phyloP scores from a whole-genome alignment of 768 basidiomycete species.

The Mycena vitilis region DNA sequence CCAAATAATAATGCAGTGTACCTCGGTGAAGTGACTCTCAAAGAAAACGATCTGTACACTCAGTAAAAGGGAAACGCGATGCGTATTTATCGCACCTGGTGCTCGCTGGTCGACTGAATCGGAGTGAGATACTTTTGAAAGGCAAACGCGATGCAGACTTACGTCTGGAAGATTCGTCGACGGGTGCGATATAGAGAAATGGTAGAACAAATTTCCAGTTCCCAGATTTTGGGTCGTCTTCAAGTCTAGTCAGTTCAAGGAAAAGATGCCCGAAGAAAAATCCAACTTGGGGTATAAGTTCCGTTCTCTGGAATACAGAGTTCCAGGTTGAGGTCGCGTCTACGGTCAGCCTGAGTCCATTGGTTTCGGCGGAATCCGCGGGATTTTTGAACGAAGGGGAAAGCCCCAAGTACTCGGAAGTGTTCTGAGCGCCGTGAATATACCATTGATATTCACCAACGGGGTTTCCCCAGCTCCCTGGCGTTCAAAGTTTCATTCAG shows the following conservation, averaged over 20 bases:
- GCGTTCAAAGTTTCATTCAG: neutral
- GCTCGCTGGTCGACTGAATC: constrained; percentile 61
- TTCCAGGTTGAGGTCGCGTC: constrained; percentile 68
- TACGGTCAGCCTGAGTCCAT: constrained; percentile 67
- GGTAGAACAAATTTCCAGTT: constrained; percentile 68
- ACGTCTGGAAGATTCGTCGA: constrained; percentile 66
- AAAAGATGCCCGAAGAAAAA: constrained; percentile 26
- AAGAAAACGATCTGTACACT: constrained; percentile 59
- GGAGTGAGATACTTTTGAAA: neutral
- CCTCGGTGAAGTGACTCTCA: constrained; percentile 74
- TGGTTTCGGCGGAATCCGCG: constrained; percentile 59
- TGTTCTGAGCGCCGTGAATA: constrained; percentile 66
- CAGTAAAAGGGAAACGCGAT: neutral
- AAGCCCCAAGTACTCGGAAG: constrained; percentile 65
- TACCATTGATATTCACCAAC: constrained; percentile 71
- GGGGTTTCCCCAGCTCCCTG: constrained; percentile 24
- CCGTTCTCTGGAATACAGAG: constrained; percentile 54
- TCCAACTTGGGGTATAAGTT: constrained; percentile 50
- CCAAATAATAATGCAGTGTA: constrained; percentile 27
- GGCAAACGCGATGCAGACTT: constrained; percentile 34
- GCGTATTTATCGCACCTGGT: constrained; percentile 54
- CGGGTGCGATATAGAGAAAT: constrained; percentile 66
- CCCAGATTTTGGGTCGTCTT: constrained; percentile 66
- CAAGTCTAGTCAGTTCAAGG: constrained; percentile 39
- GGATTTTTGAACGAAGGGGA: constrained; percentile 68